Evolutionary conservation across 2,329 filamentous ascomycete species (phyloP).

Genomic region (Fusarium cyanostomum): DNA sequence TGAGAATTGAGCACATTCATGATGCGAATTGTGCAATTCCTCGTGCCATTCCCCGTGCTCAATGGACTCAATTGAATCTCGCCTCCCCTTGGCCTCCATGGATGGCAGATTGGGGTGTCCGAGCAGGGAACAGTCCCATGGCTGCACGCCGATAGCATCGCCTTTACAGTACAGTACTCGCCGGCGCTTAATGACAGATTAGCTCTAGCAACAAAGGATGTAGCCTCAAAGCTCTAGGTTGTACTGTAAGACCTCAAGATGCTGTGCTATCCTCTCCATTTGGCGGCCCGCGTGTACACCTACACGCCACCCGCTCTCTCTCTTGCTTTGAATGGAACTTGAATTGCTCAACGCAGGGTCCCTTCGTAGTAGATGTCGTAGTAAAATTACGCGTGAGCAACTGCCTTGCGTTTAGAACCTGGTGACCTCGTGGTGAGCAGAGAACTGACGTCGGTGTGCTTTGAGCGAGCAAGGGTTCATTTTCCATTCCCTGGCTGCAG

Average conservation of each 20-base stretch:
- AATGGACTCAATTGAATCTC: slow-evolving; percentile 30
- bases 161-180: too few species aligned
- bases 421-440: slow-evolving; percentile 2
- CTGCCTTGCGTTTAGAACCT: background rate
- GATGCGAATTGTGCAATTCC: slow-evolving; percentile 6
- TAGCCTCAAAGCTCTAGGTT: too few species aligned
- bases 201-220: background rate
- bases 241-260: too few species aligned
- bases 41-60: slow-evolving; percentile 13
- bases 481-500: background rate
- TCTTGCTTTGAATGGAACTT: background rate
- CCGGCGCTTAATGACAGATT: slow-evolving; percentile 1
- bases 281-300: background rate
- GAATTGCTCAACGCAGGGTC: background rate
- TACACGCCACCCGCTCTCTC: background rate
- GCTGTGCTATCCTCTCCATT: background rate
- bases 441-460: slow-evolving; percentile 28
- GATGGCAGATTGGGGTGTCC: background rate
- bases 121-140: slow-evolving; percentile 1
- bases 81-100: slow-evolving; percentile 19
- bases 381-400: slow-evolving; percentile 1
- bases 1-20: background rate
- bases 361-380: background rate
- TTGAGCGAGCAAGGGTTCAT: slow-evolving; percentile 8
- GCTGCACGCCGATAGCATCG: too few species aligned